Conservation (phyloP, 108 stramenopile species). For the Stephanodiscus minutulus region DNA sequence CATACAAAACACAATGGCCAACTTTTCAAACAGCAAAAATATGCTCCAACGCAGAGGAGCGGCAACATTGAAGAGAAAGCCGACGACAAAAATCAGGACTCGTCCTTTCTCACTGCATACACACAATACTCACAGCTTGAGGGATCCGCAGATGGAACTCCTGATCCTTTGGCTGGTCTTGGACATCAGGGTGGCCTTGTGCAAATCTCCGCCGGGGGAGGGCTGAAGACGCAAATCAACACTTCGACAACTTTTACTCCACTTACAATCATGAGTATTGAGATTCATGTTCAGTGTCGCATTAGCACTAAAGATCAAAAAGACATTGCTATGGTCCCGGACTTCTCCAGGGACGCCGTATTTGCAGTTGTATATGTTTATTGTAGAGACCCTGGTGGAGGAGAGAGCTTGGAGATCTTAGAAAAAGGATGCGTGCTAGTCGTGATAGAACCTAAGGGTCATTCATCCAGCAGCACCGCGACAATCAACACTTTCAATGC, state of each 20-base stretch:
- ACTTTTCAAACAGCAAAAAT: conserved; percentile 11
- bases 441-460: conserved; percentile 50
- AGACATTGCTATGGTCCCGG: conserved; percentile 78
- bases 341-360: conserved; percentile 72
- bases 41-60: neutral
- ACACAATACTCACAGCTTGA: conserved; percentile 44
- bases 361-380: conserved; percentile 69
- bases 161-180: conserved; percentile 70
- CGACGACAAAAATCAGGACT: conserved; percentile 11
- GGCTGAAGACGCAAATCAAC: conserved; percentile 69
- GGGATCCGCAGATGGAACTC: conserved; percentile 22
- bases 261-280: conserved; percentile 82
- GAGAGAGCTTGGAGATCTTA: conserved; percentile 70
- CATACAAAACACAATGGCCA: neutral
- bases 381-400: conserved; percentile 84
- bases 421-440: conserved; percentile 74
- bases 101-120: conserved; percentile 7
- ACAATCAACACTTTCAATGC: conserved; percentile 5
- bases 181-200: conserved; percentile 80
- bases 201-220: conserved; percentile 75
- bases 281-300: conserved; percentile 87
- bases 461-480: conserved; percentile 6
- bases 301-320: conserved; percentile 67
- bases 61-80: conserved; percentile 2
- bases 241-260: conserved; percentile 56